Evolutionary conservation across 1,284 basidiomycete species (phyloP), one percentile per base, ranked within the genome.

Genomic region (Ustilago nuda): DNA sequence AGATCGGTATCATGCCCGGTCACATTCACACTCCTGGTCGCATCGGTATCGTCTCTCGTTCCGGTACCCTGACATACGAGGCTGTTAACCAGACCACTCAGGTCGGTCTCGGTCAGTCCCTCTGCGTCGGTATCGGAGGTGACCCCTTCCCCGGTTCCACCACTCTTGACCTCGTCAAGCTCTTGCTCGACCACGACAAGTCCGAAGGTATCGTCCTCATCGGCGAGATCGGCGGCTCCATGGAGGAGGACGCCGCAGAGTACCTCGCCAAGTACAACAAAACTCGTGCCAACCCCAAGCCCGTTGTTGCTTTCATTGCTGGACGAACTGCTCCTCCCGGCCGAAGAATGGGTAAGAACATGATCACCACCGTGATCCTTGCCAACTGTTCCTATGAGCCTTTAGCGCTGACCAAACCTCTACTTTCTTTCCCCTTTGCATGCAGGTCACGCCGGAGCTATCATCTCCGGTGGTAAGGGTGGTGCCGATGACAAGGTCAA

Each of bases 1-100:
- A 99, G 89, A 98, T 99, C 91, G 97, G 97, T 72, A 99, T 99
- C 86, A 96, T 98, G 89, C 97, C 97, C 32, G 96, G 95, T 46
- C 94, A 97, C 86, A 96, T 99, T 82, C 96, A 98, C 89, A 93
- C 88, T 77, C 94, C 96, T 63, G 96, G 96, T 64, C 94, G 92
- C 54, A 83, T 60, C 67, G 94, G 94, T 81, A 96, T 99, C 81
- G 97, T 99, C 63, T 99, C 81, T 32, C 83, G 83, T 32, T 85
- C 83, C 46, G 83, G 83, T 35, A 85, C 83, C 4, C 69, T 85
- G 33, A 85, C 84, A 37, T 85, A 85, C 79, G 82, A 84, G 61
- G 84, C 84, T 2, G 82, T 84, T 50, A 82, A 92, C 53, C 94
- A 98, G 88, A 99, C 97, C 55, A 99, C 97, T 35, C 90, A 91